A percentile compares a stretch with the other conserved stretches of the same genome.
These are phyloP conservation scores for Kazachstania martiniae DNA, from an alignment of 805 yeast genomes.

Conservation along the genomic window DNA sequence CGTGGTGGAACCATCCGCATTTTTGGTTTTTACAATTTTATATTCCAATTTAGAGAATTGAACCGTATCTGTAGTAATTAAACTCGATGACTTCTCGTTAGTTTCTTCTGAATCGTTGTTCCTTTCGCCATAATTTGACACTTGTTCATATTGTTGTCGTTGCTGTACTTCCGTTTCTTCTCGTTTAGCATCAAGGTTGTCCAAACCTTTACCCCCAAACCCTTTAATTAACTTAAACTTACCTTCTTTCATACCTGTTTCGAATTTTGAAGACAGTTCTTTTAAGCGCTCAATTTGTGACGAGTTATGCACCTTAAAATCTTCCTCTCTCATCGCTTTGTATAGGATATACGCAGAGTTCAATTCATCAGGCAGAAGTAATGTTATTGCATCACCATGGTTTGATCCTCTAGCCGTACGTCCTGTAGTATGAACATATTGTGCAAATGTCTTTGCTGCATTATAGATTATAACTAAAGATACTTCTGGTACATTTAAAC, in stretches of 20 bases:
- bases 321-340: conserved; percentile 38
- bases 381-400: conserved; percentile 64
- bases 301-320: conserved; percentile 32
- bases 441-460: conserved; percentile 83
- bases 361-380: conserved; percentile 53
- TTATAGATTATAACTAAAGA: conserved; percentile 74
- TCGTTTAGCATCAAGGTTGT: conserved; percentile 49
- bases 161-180: conserved; percentile 16
- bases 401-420: conserved; percentile 90
- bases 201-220: conserved; percentile 89
- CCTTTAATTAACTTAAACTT: conserved; percentile 60
- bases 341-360: conserved; percentile 51
- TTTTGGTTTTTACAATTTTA: conserved; percentile 41
- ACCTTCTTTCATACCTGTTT: conserved; percentile 53
- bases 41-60: conserved; percentile 38
- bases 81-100: conserved; percentile 4
- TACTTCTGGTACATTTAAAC: conserved; percentile 82
- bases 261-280: conserved; percentile 43
- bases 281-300: conserved; percentile 30
- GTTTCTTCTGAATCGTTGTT: conserved; percentile 6
- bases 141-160: conserved; percentile 1
- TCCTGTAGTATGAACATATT: conserved; percentile 92
- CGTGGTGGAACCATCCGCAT: conserved; percentile 43
- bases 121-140: conserved; percentile 3
- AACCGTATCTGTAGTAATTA: too few relatives aligned